Evolutionary conservation across 768 basidiomycete genomes (phyloP), one percentile per base, ranked within the genome.

Genomic region (Boletus barrowsii): DNA sequence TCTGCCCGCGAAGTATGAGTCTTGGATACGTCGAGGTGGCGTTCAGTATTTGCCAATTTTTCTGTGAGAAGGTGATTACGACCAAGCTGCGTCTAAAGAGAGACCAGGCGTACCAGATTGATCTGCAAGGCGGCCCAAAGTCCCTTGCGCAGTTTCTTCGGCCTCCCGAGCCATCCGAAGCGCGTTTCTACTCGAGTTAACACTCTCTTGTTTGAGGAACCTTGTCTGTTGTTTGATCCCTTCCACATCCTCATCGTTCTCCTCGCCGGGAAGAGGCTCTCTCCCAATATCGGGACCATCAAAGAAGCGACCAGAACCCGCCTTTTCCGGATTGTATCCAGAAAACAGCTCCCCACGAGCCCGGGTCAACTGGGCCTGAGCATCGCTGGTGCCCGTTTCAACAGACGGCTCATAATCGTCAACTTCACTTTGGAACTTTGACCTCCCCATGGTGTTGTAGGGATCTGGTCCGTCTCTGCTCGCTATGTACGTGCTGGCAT

Each of bases 171-270:
- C 96, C 68, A 98, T 79, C 41, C 93, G 81, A 48, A 99, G 78
- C 13, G 96, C 96, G 72, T 98, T 98, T 62, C 95, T 77, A 1
- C 93, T 90, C 15, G 90, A 88, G 51, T 83, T 86, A 44, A 95
- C 86, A 66, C 86, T 88, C 63, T 98, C 95, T 72, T 98, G 93
- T 74, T 99, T 98, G 57, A 88, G 68, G 64, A 82, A 90, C 53
- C 86, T 81, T 55, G 90, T 93, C 72, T 94, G 87, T 63, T 91
- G 84, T 74, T 97, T 98, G 73, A 99, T 98, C 24, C 87, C 92
- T 73, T 99, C 96, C 6, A 94, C 76, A 58, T 94, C 94, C 55
- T 93, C 91, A 1, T 93, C 90, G 48, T 83, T 84, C 67, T 89
- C 87, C 66, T 88, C 83, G 40, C 86, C 87, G 15, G 82, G 77